Conservation (phyloP, 2,329 filamentous ascomycete species). For the Aurifilum marmelostoma region DNA sequence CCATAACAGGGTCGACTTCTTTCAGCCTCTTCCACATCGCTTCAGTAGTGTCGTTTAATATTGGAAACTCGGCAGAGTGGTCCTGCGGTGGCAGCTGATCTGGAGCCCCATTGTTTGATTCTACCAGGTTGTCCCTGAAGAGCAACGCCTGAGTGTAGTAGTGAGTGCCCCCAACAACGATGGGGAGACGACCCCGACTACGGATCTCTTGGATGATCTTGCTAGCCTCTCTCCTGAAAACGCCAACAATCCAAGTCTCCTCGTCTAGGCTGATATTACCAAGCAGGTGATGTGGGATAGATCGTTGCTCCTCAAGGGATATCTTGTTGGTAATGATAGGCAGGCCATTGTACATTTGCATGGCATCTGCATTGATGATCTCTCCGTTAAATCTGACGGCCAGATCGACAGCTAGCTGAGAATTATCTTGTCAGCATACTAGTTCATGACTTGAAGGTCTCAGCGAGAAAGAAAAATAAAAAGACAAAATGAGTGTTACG, state of each 20-base stretch:
- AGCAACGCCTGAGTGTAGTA: constrained; percentile 92
- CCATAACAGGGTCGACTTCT: constrained; percentile 88
- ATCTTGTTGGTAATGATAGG: constrained; percentile 97
- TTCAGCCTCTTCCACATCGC: constrained; percentile 72
- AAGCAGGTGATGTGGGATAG: constrained; percentile 85
- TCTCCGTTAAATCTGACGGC: constrained; percentile 85
- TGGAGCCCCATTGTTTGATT: constrained; percentile 32
- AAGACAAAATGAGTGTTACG: too few relatives aligned
- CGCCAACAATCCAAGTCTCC: constrained; percentile 80
- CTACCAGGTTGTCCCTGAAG: constrained; percentile 72
- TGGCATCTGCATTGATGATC: constrained; percentile 95
- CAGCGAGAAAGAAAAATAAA: background rate
- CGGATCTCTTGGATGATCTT: constrained; percentile 77
- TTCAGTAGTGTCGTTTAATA: constrained; percentile 72
- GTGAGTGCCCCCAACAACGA: constrained; percentile 91
- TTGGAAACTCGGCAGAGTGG: constrained; percentile 59
- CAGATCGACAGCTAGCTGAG: constrained; percentile 84
- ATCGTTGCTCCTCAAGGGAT: constrained; percentile 70
- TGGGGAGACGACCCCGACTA: constrained; percentile 76
- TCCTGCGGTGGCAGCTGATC: constrained; percentile 28
- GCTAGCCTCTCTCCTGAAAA: constrained; percentile 73
- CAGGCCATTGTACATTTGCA: constrained; percentile 93
- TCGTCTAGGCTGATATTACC: constrained; percentile 76
- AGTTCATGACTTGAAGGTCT: constrained; percentile 32
- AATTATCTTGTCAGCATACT: constrained; percentile 20